phyloP scores from a whole-genome alignment of 2,329 filamentous ascomycete species.

The Aureobasidium sp. region DNA sequence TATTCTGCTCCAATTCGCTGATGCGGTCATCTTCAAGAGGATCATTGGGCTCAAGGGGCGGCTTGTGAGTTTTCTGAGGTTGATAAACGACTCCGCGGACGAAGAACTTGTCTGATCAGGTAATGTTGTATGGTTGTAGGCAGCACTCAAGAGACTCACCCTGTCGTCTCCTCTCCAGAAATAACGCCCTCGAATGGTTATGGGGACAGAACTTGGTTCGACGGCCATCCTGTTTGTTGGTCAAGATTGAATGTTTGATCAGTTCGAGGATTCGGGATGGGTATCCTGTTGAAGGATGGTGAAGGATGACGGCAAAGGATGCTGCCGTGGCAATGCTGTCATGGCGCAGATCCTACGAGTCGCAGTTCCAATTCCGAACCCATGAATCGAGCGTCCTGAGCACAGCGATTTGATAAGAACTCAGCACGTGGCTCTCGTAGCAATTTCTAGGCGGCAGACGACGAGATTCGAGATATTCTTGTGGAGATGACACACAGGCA shows the following conservation, averaged over 20 bases:
- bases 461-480: too few species aligned
- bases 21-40: slow-evolving; percentile 16
- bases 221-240: neutral
- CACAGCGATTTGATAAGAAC: too few species aligned
- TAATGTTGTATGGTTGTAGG: neutral
- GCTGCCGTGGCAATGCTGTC: neutral
- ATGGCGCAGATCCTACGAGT: too few species aligned
- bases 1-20: slow-evolving; percentile 1
- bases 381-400: too few species aligned
- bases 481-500: too few species aligned
- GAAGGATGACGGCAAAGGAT: too few species aligned
- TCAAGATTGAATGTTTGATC: neutral
- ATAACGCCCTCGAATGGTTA: neutral
- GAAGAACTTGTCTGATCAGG: slow-evolving; percentile 16
- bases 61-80: neutral
- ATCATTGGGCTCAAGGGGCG: neutral
- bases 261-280: too few species aligned
- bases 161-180: neutral
- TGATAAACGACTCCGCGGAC: slow-evolving; percentile 18
- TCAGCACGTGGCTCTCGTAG: too few species aligned
- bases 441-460: too few species aligned
- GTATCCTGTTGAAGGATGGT: too few species aligned
- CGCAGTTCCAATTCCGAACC: too few species aligned
- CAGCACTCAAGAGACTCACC: neutral
- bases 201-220: neutral